phyloP scores from a whole-genome alignment of 2,329 filamentous ascomycete genomes.

The Aureobasidium lini region DNA sequence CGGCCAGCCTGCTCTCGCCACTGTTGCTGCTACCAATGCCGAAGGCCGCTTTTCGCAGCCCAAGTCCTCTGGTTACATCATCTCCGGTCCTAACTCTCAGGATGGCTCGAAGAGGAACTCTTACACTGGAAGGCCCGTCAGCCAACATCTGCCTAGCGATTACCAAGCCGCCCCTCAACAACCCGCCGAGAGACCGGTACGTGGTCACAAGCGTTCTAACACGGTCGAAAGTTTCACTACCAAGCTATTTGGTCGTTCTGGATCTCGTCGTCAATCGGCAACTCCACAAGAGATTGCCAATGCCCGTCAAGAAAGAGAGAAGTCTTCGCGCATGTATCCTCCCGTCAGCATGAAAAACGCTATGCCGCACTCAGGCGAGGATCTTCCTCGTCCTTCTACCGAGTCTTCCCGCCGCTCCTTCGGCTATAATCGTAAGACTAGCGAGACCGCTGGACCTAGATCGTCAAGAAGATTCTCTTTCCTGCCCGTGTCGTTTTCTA shows the following conservation, averaged over 20 bases:
- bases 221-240: slow-evolving; percentile 57
- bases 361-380: slow-evolving; percentile 47
- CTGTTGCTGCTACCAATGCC: slow-evolving; percentile 79
- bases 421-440: slow-evolving; percentile 42
- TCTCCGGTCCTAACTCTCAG: slow-evolving; percentile 58
- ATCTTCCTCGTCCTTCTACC: slow-evolving; percentile 41
- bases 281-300: slow-evolving; percentile 20
- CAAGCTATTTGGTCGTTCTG: slow-evolving; percentile 70
- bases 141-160: slow-evolving; percentile 45
- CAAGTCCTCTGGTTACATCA: slow-evolving; percentile 52
- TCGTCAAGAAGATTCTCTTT: slow-evolving; percentile 43
- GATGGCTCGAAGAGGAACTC: slow-evolving; percentile 40
- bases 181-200: slow-evolving; percentile 49
- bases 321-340: slow-evolving; percentile 69
- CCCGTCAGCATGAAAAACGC: slow-evolving; percentile 83
- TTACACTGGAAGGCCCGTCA: slow-evolving; percentile 55
- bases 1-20: slow-evolving; percentile 78
- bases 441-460: slow-evolving; percentile 31
- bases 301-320: slow-evolving; percentile 44
- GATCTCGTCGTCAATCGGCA: slow-evolving; percentile 25
- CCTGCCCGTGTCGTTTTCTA: slow-evolving; percentile 42
- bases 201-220: slow-evolving; percentile 57
- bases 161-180: slow-evolving; percentile 52
- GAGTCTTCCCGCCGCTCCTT: slow-evolving; percentile 45
- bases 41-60: slow-evolving; percentile 84